Conservation (phyloP, 1,284 basidiomycete species). For the Fomitopsis betulina region DNA sequence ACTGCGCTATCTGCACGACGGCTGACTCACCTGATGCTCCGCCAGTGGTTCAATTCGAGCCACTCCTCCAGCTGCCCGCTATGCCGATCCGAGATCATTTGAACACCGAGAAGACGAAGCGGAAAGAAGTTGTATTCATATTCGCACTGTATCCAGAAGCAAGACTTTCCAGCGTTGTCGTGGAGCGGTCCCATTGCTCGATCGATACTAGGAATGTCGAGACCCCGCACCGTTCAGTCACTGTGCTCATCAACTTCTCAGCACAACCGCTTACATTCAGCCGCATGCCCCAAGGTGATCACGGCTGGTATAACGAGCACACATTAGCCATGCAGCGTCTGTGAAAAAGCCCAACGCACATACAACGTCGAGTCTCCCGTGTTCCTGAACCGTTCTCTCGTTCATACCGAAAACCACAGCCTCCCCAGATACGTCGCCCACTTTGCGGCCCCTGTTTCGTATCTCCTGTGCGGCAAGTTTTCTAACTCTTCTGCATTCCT, state of each 20-base stretch:
- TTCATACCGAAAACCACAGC: constrained; percentile 21
- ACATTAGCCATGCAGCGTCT: too few relatives aligned
- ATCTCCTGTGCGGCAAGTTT: constrained; percentile 16
- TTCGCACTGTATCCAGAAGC: neutral
- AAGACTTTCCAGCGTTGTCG: constrained; percentile 24
- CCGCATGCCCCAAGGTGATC: constrained; percentile 12
- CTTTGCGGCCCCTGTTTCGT: constrained; percentile 7
- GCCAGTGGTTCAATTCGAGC: constrained; percentile 87
- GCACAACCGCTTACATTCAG: constrained; percentile 14
- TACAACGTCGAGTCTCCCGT: constrained; percentile 23
- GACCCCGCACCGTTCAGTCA: neutral
- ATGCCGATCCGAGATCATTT: constrained; percentile 76
- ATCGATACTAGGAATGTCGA: neutral
- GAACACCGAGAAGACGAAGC: neutral
- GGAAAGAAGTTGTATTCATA: neutral
- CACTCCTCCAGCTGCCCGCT: constrained; percentile 90
- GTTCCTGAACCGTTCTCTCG: constrained; percentile 14
- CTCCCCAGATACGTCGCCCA: constrained; percentile 22
- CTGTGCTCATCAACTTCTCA: too few relatives aligned
- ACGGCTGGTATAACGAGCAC: constrained; percentile 23
- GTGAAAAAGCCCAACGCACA: neutral
- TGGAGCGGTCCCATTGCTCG: constrained; percentile 18
- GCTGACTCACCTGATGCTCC: neutral
- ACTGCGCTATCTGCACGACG: constrained; percentile 6
- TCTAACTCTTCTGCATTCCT: constrained; percentile 11